A percentile compares a stretch with the other conserved stretches of the same genome.
Evolutionary conservation across 2,329 filamentous ascomycete species (phyloP).

Genomic region (Neofusicoccum sp.): DNA sequence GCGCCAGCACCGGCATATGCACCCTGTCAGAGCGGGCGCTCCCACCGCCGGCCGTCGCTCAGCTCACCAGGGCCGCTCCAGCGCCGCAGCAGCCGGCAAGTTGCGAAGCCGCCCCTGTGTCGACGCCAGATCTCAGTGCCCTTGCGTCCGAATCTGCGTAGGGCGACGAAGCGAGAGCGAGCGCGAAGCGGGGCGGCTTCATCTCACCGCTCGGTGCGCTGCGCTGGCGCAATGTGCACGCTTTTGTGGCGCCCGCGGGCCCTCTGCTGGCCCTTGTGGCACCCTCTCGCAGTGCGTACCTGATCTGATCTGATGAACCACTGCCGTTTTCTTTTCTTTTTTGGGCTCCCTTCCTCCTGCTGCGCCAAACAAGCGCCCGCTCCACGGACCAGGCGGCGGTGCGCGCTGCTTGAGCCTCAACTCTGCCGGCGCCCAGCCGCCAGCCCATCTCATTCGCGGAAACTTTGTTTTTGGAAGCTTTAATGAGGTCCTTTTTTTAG

Average conservation of each 20-base stretch:
- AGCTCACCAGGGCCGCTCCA: neutral
- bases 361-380: conserved; percentile 6
- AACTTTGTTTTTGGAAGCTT: neutral
- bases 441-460: neutral
- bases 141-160: neutral
- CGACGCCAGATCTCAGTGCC: neutral
- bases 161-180: conserved; percentile 16
- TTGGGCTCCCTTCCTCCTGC: neutral
- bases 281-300: neutral
- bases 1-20: neutral
- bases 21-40: neutral
- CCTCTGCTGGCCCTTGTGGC: neutral
- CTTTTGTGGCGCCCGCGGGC: no score
- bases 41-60: neutral
- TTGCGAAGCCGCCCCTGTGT: neutral
- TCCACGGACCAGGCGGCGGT: conserved; percentile 5
- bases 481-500: neutral
- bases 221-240: neutral
- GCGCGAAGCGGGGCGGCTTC: neutral
- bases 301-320: conserved; percentile 9
- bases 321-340: neutral
- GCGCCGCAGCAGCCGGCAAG: neutral
- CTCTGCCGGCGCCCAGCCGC: neutral
- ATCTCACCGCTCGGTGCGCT: conserved; percentile 13
- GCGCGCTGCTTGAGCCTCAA: conserved; percentile 10